Base-by-base conservation (phyloP, 345 rosid species). In the Bruguiera sexangula region DNA sequence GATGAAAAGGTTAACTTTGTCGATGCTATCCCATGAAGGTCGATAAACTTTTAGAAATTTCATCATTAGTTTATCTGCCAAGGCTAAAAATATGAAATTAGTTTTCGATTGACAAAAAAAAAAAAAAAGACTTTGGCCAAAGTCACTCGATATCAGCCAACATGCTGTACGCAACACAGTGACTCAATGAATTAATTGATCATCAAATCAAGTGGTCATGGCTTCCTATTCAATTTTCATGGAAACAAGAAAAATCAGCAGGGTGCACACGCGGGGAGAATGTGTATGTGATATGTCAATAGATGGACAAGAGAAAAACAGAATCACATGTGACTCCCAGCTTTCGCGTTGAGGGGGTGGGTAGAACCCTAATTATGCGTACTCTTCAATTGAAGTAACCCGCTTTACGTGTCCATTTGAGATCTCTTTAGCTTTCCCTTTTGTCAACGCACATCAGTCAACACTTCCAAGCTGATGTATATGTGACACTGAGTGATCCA, bases 311-410 rank as follows among this genome's bases (percentile, higher is more conserved):
- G 48, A 31, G 22, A 22, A 52, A 59, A 71, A 72, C 76, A 71
- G 77, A 30, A 65, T 69, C 85, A 79, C 83, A 78, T 83, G 89
- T 70, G 72, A 68, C 60, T 22, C 79, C 88, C 89, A 82, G 86
- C 8, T 73, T 85, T 83, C 66, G 22, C 79, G 88, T 72, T 63
- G 32, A 53, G 55, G 74, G 74, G 76, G 84, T 79, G 73, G 84
- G 80, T 82, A 65, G 80, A 82, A 73, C 71, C 73, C 81, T 72
- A 77, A 76, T 78, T 71, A 76, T 82, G 66, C 71, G 79, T 78
- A 39, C 86, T 76, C 79, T 79, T 63, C 61, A 55, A 34, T 65
- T 55, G 60, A 48, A 72, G 66, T 63, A 15, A 59, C 65, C 73
- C 59, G 68, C 78, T 69, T 78, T 75, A 53, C 71, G 67, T 62